Conservation (phyloP, 2,329 filamentous ascomycete species). For the Penicillium sp. region DNA sequence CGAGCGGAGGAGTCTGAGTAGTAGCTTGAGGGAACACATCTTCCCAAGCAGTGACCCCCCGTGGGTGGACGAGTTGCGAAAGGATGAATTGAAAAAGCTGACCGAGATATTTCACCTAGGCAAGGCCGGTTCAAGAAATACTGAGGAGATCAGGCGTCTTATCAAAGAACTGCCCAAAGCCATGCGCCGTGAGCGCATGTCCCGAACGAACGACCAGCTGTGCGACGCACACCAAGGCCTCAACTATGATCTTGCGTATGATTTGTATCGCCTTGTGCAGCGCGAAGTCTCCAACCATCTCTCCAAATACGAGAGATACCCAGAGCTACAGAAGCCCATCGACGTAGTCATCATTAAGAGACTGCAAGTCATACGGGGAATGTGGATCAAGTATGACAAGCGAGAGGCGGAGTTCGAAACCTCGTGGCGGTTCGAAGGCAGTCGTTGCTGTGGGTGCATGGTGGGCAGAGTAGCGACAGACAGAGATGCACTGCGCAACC, state of each 20-base stretch:
- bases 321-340: conserved; percentile 9
- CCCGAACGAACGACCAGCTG: conserved; percentile 5
- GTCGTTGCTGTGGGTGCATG: conserved; percentile 43
- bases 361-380: conserved; percentile 30
- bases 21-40: neutral
- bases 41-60: conserved; percentile 16
- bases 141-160: conserved; percentile 10
- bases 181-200: conserved; percentile 9
- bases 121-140: conserved; percentile 8
- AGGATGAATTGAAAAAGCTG: conserved; percentile 22
- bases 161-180: conserved; percentile 20
- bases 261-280: conserved; percentile 23
- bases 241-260: conserved; percentile 25
- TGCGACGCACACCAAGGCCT: conserved; percentile 26
- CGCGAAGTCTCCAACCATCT: conserved; percentile 29
- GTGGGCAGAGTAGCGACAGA: conserved; percentile 33
- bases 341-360: conserved; percentile 18
- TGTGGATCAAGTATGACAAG: conserved; percentile 30
- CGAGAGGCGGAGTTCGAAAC: neutral
- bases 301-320: conserved; percentile 20
- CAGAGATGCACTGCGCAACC: conserved; percentile 28
- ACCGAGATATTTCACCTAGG: conserved; percentile 27
- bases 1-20: neutral
- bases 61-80: conserved; percentile 21
- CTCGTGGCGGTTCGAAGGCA: conserved; percentile 30